Conservation (phyloP, 768 basidiomycete genomes). For the Podaxis mareebaensis region DNA sequence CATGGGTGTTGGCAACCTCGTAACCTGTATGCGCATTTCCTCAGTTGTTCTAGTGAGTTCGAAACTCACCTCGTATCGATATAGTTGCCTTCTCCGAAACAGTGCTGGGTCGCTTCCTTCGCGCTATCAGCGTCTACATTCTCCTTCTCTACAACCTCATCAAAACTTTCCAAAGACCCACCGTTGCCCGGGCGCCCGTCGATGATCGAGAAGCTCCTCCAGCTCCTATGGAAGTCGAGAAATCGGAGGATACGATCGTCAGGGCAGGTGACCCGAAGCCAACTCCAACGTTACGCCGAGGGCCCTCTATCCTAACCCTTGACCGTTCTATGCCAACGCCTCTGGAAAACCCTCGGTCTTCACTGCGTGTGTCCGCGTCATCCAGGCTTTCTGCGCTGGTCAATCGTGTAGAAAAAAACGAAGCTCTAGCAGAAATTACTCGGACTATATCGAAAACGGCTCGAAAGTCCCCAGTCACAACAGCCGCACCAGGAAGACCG, state of each 20-base stretch:
- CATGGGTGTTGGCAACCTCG: constrained; percentile 56
- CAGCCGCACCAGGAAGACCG: not conserved
- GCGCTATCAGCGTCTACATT: constrained; percentile 63
- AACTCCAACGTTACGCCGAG: not conserved
- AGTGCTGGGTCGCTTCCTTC: constrained; percentile 64
- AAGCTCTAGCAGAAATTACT: constrained; percentile 1
- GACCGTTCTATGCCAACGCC: not conserved
- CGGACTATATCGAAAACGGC: constrained; percentile 4
- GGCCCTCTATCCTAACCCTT: constrained; percentile 3
- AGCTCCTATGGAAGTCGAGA: not conserved
- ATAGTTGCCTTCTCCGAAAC: constrained; percentile 72
- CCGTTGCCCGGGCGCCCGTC: not conserved
- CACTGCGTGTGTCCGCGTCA: not conserved
- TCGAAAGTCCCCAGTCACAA: constrained; percentile 1
- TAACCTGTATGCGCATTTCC: constrained; percentile 49
- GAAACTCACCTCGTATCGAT: not conserved
- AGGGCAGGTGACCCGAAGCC: not conserved
- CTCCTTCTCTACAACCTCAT: constrained; percentile 60
- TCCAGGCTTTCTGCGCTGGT: constrained; percentile 13
- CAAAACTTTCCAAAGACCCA: constrained; percentile 33
- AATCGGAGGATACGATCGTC: not conserved
- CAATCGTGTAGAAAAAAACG: constrained; percentile 4
- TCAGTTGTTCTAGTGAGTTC: constrained; percentile 3
- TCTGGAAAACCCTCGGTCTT: not conserved
- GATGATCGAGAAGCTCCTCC: constrained; percentile 2